Percentiles rank a stretch among this genome's conserved stretches.
Evolutionary conservation across 1,284 basidiomycete species (phyloP).

Genomic region (Ustilago loliicola): DNA sequence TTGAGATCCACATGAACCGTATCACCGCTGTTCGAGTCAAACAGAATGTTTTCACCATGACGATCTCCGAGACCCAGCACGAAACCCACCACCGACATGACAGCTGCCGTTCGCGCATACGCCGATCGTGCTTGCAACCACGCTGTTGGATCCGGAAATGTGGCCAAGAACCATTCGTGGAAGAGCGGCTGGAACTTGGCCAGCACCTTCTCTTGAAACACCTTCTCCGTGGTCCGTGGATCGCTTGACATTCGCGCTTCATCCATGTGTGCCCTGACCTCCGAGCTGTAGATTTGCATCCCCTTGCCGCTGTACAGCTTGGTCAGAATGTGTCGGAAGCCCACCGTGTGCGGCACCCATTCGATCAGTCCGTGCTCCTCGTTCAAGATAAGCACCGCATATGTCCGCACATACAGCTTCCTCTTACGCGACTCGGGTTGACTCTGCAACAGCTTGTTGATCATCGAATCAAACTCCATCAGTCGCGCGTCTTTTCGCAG

Average conservation of each 20-base stretch:
- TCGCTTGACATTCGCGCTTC: slow-evolving; percentile 75
- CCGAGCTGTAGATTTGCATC: slow-evolving; percentile 70
- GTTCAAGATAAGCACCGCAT: slow-evolving; percentile 94
- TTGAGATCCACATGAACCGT: slow-evolving; percentile 98
- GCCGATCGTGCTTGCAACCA: slow-evolving; percentile 90
- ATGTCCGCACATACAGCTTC: slow-evolving; percentile 75
- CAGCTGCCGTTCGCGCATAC: slow-evolving; percentile 90
- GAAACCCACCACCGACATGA: slow-evolving; percentile 99
- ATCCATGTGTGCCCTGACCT: slow-evolving; percentile 76
- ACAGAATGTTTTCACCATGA: slow-evolving; percentile 95
- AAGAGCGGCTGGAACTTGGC: slow-evolving; percentile 81
- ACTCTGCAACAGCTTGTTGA: slow-evolving; percentile 95
- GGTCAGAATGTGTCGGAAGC: slow-evolving; percentile 83
- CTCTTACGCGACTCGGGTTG: slow-evolving; percentile 84
- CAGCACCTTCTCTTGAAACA: slow-evolving; percentile 79
- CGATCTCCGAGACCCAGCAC: slow-evolving; percentile 97
- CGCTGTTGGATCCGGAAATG: slow-evolving; percentile 94
- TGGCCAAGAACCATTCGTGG: slow-evolving; percentile 97
- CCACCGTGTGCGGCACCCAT: slow-evolving; percentile 96
- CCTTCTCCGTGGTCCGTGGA: slow-evolving; percentile 73
- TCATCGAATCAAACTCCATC: slow-evolving; percentile 98
- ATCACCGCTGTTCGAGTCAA: slow-evolving; percentile 90
- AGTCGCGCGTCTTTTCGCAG: slow-evolving; percentile 95
- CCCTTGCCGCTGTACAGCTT: slow-evolving; percentile 77
- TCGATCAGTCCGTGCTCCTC: slow-evolving; percentile 98